Evolutionary conservation across 805 yeast species (phyloP).

Genomic region (Priceomyces fermenticarens): DNA sequence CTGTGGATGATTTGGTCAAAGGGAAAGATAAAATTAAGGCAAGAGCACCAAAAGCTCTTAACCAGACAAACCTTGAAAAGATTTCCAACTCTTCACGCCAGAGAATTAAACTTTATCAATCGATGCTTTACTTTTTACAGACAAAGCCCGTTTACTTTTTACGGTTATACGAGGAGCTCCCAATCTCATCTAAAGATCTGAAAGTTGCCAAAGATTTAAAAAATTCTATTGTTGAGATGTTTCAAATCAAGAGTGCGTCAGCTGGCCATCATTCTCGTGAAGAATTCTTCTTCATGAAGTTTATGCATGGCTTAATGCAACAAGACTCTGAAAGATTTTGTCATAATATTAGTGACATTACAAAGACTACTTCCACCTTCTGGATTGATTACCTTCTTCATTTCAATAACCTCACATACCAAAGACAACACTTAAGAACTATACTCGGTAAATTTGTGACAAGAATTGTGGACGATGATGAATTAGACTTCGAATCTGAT

Average conservation of each 20-base stretch:
- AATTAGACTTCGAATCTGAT: constrained; percentile 72
- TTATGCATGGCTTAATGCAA: constrained; percentile 49
- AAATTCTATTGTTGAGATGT: constrained; percentile 20
- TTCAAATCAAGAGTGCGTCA: constrained; percentile 28
- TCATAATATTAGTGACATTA: constrained; percentile 31
- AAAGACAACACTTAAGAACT: constrained; percentile 42
- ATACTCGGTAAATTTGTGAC: constrained; percentile 38
- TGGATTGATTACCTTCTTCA: constrained; percentile 47
- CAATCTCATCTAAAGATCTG: constrained; percentile 21
- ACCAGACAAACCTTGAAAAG: constrained; percentile 23
- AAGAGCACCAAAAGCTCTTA: constrained; percentile 14
- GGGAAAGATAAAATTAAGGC: constrained; percentile 33
- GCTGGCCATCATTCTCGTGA: constrained; percentile 54
- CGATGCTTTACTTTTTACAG: constrained; percentile 77
- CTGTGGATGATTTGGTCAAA: constrained; percentile 67
- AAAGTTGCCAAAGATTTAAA: constrained; percentile 21
- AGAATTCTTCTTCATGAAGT: constrained; percentile 61
- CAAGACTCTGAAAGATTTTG: constrained; percentile 33
- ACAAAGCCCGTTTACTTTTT: constrained; percentile 75
- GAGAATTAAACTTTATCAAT: constrained; percentile 68
- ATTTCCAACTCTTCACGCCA: constrained; percentile 42
- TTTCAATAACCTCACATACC: constrained; percentile 47
- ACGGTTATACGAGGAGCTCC: constrained; percentile 42
- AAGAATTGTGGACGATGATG: constrained; percentile 43
- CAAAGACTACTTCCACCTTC: constrained; percentile 30